Evolutionary conservation across 2,329 filamentous ascomycete genomes (phyloP).

Genomic region (Trichoderma guizhouense): DNA sequence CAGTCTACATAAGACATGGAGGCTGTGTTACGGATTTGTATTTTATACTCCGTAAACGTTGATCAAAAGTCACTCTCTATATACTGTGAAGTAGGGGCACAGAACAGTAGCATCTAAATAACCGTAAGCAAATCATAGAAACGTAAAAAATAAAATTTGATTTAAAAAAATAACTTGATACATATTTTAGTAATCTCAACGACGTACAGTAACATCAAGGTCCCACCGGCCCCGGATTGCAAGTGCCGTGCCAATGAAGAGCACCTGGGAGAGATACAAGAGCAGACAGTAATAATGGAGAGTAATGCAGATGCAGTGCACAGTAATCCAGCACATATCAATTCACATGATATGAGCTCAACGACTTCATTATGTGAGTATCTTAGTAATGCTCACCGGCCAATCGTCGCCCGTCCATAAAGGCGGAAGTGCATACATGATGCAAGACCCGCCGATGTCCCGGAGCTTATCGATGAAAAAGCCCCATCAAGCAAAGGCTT

Average conservation of each 20-base stretch:
- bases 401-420: background rate
- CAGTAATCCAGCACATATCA: background rate
- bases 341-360: background rate
- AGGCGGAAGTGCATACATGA: background rate
- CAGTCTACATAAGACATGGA: background rate
- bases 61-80: too few relatives aligned
- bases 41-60: too few relatives aligned
- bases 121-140: too few relatives aligned
- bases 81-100: too few relatives aligned
- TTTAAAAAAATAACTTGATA: too few relatives aligned
- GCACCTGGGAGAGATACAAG: background rate
- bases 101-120: too few relatives aligned
- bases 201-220: background rate
- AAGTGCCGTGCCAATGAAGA: background rate
- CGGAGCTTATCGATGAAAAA: background rate
- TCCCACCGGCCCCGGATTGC: background rate
- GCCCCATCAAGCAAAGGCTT: background rate
- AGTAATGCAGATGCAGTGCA: too few relatives aligned
- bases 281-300: background rate
- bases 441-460: background rate
- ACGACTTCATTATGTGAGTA: too few relatives aligned
- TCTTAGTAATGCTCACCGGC: background rate
- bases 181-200: background rate
- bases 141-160: too few relatives aligned
- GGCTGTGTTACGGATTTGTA: too few relatives aligned